Conservation (phyloP, 495 filamentous ascomycete genomes). For the Hypoxylon perforatum region DNA sequence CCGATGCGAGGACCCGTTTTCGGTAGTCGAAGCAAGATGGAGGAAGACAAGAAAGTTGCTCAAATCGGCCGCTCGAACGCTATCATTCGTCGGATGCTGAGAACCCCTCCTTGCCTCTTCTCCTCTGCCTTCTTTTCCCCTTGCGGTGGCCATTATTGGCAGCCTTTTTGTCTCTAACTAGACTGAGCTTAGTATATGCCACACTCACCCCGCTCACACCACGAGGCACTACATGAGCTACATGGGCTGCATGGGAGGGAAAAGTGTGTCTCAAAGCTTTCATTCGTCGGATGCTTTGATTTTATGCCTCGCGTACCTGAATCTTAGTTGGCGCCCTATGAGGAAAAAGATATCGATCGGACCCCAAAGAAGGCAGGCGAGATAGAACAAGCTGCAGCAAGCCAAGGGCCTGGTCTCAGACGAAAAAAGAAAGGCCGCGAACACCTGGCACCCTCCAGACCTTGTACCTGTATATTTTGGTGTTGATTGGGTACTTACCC, state of each 20-base stretch:
- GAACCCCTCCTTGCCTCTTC: conserved; percentile 31
- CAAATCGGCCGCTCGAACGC: conserved; percentile 11
- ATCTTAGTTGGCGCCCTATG: conserved; percentile 33
- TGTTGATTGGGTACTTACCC: conserved; percentile 24
- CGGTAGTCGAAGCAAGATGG: conserved; percentile 32
- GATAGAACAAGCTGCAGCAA: conserved; percentile 9
- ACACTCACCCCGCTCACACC: conserved; percentile 37
- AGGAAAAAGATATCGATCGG: conserved; percentile 18
- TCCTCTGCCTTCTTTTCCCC: no score
- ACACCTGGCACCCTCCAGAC: conserved; percentile 34
- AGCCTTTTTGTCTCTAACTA: conserved; percentile 24
- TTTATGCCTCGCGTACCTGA: conserved; percentile 42
- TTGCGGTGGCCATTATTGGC: conserved; percentile 1
- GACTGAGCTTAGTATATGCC: conserved; percentile 33
- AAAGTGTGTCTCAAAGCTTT: conserved; percentile 18
- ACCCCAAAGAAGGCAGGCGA: conserved; percentile 37
- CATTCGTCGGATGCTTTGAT: conserved; percentile 28
- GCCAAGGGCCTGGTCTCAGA: conserved; percentile 30
- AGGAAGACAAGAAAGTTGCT: conserved; percentile 17
- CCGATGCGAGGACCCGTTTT: conserved; percentile 40
- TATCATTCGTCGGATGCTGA: conserved; percentile 31
- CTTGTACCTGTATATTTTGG: conserved; percentile 31
- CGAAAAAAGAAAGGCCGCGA: conserved; percentile 33
- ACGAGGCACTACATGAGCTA: conserved; percentile 27
- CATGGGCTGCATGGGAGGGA: no score